phyloP scores from a whole-genome alignment of 176 grass and related monocot species.

The Aechmea fasciata region DNA sequence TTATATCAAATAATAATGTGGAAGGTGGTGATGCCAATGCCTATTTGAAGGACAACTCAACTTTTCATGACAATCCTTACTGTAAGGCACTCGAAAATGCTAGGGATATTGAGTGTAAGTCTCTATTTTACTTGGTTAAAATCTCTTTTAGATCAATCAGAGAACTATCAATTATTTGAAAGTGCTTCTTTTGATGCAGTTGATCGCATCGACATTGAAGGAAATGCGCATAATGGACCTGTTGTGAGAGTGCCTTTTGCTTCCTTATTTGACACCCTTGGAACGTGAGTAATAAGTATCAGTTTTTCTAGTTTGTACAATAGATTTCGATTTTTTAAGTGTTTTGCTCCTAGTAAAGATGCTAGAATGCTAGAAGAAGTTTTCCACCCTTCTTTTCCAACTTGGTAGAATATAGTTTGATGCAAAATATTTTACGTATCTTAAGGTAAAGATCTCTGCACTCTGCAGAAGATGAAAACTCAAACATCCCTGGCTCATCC shows the following conservation, averaged over 20 bases:
- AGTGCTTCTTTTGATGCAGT: slow-evolving; percentile 45
- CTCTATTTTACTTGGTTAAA: neutral
- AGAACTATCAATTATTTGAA: slow-evolving; percentile 23
- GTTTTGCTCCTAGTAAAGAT: neutral
- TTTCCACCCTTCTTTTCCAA: too few species aligned
- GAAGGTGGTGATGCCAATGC: slow-evolving; percentile 37
- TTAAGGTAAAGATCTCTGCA: too few species aligned
- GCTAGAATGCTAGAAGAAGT: too few species aligned
- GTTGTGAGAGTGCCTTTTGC: slow-evolving; percentile 81
- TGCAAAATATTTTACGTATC: too few species aligned
- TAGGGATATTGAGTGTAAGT: slow-evolving; percentile 86
- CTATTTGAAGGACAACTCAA: slow-evolving; percentile 40
- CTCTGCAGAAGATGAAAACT: too few species aligned
- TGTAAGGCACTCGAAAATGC: slow-evolving; percentile 82
- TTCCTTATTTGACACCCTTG: slow-evolving; percentile 83
- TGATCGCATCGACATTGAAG: slow-evolving; percentile 81
- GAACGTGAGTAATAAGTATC: slow-evolving; percentile 39
- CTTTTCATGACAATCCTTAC: slow-evolving; percentile 86
- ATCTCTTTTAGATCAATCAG: neutral
- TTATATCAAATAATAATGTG: slow-evolving; percentile 31
- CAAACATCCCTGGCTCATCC: too few species aligned
- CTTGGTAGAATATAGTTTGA: too few species aligned
- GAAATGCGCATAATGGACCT: slow-evolving; percentile 81
- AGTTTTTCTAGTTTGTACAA: neutral
- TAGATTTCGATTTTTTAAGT: neutral